phyloP scores from a whole-genome alignment of 1,139 yeast genomes.

The Eremothecium gossypii region DNA sequence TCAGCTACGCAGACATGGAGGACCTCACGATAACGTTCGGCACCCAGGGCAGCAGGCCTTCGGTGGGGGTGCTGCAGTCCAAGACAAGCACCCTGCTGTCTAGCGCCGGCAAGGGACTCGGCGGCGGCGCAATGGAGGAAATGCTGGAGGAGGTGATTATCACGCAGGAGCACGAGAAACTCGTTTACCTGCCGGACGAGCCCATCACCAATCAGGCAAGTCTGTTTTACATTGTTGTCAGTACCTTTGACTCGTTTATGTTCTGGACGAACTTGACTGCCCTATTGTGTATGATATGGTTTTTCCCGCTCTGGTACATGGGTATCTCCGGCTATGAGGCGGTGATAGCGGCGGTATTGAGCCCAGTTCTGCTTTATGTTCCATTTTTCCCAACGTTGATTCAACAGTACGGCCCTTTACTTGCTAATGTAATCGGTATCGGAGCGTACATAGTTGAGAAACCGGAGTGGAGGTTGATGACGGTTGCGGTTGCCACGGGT shows the following conservation, averaged over 20 bases:
- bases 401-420: constrained; percentile 40
- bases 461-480: constrained; percentile 61
- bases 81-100: constrained; percentile 2
- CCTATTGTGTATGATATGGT: constrained; percentile 83
- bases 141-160: constrained; percentile 15
- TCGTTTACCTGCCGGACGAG: constrained; percentile 6
- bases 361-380: constrained; percentile 48
- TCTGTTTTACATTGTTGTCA: constrained; percentile 36
- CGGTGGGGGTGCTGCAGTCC: constrained; percentile 3
- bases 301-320: constrained; percentile 96
- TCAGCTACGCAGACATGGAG: constrained; percentile 62
- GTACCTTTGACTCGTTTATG: constrained; percentile 51
- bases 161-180: constrained; percentile 11
- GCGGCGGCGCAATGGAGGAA: constrained; percentile 5
- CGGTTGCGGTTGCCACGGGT: constrained; percentile 58
- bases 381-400: constrained; percentile 49
- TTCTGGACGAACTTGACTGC: constrained; percentile 83
- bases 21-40: constrained; percentile 23
- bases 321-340: constrained; percentile 94
- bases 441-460: constrained; percentile 61
- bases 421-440: constrained; percentile 59
- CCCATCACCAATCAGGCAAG: constrained; percentile 24
- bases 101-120: background rate
- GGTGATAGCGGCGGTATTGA: constrained; percentile 46
- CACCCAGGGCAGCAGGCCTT: constrained; percentile 9